Percentiles rank a stretch among this genome's conserved stretches.
phyloP scores from a whole-genome alignment of 2,329 filamentous ascomycete genomes.

The Hawksworthiomyces lignivorus region DNA sequence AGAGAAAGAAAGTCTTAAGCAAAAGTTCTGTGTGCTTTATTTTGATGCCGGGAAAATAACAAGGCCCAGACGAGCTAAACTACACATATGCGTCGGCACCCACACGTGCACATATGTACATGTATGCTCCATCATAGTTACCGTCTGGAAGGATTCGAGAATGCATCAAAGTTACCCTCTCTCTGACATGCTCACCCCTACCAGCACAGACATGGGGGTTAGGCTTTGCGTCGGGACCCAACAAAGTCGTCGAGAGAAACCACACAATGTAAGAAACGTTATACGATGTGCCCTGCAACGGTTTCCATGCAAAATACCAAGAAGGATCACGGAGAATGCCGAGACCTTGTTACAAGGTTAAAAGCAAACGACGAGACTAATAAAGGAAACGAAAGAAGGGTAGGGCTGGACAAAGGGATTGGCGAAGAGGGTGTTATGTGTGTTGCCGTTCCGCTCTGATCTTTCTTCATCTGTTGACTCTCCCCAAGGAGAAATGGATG shows the following conservation, averaged over 20 bases:
- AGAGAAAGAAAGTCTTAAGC: too few species aligned
- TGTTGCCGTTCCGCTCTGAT: not conserved
- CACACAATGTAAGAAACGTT: too few species aligned
- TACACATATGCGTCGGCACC: not conserved
- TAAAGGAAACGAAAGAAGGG: not conserved
- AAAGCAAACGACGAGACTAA: not conserved
- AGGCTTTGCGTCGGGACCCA: too few species aligned
- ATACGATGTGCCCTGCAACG: too few species aligned
- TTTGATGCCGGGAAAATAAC: too few species aligned
- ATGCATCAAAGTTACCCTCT: constrained; percentile 3
- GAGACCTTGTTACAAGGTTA: constrained; percentile 5
- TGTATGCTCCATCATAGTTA: constrained; percentile 1
- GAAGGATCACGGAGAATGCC: not conserved
- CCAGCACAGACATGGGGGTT: too few species aligned
- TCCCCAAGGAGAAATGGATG: too few species aligned
- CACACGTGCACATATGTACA: constrained; percentile 1
- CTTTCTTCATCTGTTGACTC: not conserved
- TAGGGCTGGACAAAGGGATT: not conserved
- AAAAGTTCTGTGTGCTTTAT: not conserved
- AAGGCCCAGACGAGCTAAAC: not conserved
- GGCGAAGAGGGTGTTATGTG: not conserved
- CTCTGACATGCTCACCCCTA: not conserved
- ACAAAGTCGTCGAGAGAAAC: too few species aligned
- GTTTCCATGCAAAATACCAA: not conserved
- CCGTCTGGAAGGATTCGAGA: constrained; percentile 3